Percentiles rank a stretch among this genome's conserved stretches.
phyloP scores from a whole-genome alignment of 306 rosid genomes.

The Cyamopsis tetragonoloba region DNA sequence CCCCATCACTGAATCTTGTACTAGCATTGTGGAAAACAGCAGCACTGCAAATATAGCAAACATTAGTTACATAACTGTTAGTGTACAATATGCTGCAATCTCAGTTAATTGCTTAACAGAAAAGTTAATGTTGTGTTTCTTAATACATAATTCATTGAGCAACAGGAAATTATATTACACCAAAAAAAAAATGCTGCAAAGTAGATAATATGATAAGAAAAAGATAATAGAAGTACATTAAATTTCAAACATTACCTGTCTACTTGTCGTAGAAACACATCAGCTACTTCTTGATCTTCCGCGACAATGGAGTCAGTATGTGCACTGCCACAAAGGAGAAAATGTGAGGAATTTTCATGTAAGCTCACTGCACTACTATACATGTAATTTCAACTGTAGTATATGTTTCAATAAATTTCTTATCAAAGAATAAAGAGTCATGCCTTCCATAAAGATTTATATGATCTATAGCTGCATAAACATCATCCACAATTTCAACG shows the following conservation, averaged over 20 bases:
- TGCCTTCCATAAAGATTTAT: conserved; percentile 92
- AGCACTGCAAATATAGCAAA: conserved; percentile 62
- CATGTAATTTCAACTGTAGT: neutral
- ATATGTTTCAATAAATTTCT: conserved; percentile 17
- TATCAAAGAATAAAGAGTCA: conserved; percentile 30
- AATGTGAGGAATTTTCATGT: neutral
- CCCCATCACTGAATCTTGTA: conserved; percentile 92
- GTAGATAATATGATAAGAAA: neutral
- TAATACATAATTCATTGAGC: neutral
- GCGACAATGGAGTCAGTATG: conserved; percentile 89
- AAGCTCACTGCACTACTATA: neutral
- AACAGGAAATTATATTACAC: neutral
- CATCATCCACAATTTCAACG: conserved; percentile 82
- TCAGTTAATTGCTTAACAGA: neutral
- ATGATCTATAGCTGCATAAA: conserved; percentile 72
- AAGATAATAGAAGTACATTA: neutral
- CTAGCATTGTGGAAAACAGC: conserved; percentile 98
- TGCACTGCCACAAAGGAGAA: conserved; percentile 55
- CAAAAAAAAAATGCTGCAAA: neutral
- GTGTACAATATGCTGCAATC: neutral
- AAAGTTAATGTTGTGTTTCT: conserved; percentile 11
- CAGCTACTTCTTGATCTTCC: conserved; percentile 71
- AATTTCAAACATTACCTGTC: conserved; percentile 59
- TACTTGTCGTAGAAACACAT: conserved; percentile 68
- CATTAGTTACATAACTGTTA: neutral